Percentiles rank a stretch among this genome's conserved stretches.
These are phyloP conservation scores for Podospora pseudoanserina DNA, from an alignment of 495 filamentous ascomycete genomes.

Conservation along the genomic window DNA sequence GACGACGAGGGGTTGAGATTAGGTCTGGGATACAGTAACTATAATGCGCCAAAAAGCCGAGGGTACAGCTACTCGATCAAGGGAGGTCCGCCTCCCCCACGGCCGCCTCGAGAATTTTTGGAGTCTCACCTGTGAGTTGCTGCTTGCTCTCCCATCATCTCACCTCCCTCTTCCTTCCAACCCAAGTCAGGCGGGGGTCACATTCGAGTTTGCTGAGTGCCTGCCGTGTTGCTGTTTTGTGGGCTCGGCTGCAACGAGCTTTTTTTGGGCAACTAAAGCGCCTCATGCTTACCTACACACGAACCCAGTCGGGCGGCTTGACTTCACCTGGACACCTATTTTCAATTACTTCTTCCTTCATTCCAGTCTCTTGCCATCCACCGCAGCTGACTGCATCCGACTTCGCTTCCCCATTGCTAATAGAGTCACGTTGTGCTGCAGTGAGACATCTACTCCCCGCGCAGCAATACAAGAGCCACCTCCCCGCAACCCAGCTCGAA, in stretches of 20 bases:
- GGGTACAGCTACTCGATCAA: constrained; percentile 35
- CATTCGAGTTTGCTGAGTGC: not conserved
- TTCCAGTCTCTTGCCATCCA: not conserved
- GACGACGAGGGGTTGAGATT: constrained; percentile 21
- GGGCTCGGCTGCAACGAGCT: not conserved
- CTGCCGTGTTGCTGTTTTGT: not conserved
- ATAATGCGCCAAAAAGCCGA: constrained; percentile 9
- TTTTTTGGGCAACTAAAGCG: not conserved
- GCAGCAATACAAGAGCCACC: constrained; percentile 32
- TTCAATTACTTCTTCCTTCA: not conserved
- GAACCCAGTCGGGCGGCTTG: not conserved
- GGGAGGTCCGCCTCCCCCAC: constrained; percentile 28
- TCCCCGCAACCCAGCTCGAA: constrained; percentile 33
- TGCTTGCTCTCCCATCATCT: not conserved
- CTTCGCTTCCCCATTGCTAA: constrained; percentile 11
- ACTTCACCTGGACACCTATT: not conserved
- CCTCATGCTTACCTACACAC: not conserved
- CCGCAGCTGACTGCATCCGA: constrained; percentile 2
- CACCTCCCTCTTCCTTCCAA: not conserved
- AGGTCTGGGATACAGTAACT: constrained; percentile 11
- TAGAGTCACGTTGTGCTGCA: constrained; percentile 11
- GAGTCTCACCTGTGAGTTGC: constrained; percentile 31
- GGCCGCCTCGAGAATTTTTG: constrained; percentile 32
- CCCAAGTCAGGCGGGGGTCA: constrained; percentile 1
- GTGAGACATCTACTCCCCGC: constrained; percentile 28